Base-by-base conservation (phyloP, 257 asterid genomes). In the Anisodus acutangulus region DNA sequence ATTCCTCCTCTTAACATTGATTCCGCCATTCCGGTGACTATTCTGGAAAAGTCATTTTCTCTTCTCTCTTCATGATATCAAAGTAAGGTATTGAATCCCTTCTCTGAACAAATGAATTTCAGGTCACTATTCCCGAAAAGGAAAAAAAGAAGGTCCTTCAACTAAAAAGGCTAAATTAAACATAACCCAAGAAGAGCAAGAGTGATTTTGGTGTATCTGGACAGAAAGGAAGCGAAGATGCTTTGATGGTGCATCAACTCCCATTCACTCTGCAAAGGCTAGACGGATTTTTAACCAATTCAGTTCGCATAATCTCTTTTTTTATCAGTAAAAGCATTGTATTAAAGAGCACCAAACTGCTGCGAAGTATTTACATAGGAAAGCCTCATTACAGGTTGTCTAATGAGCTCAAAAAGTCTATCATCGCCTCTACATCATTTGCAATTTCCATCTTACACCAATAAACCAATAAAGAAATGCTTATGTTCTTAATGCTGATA, bases 81-180 rank as follows among this genome's bases (percentile, higher is more conserved):
- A 71, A 71, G 79, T 45, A 71, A 71, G 79, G 39, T 8, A 43
- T 71, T 43, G 58, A 71, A 71, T 45, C 58, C 79, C 79, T 71
- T 71, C 39, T 17, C 58, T 71, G 58, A 45, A n/a, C 39, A 71
- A 71, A 17, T 71, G 58, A 45, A 71, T 43, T 71, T 45, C 58
- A 45, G 79, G 58, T 71, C 79, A 71, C 58, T 71, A 45, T 71
- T 62, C n/a, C 58, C 58, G 45, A 71, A 71, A 9, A 45, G 55
- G 43, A n/a, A 10, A 71, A 45, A 71, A 54, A 17, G 17, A 12
- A n/a, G 58, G 55, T 5, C 58, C 58, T 71, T 43, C 16, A 71
- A 71, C 58, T 45, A 71, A 71, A n/a, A 71, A 11, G 79, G 79
- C 79, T 71, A 43, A 45, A 71, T 43, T 43, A 71, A 71, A 71